Percentiles rank a stretch among this genome's conserved stretches.
Conservation (phyloP, 2,329 filamentous ascomycete genomes). For the Microsporum canis region DNA sequence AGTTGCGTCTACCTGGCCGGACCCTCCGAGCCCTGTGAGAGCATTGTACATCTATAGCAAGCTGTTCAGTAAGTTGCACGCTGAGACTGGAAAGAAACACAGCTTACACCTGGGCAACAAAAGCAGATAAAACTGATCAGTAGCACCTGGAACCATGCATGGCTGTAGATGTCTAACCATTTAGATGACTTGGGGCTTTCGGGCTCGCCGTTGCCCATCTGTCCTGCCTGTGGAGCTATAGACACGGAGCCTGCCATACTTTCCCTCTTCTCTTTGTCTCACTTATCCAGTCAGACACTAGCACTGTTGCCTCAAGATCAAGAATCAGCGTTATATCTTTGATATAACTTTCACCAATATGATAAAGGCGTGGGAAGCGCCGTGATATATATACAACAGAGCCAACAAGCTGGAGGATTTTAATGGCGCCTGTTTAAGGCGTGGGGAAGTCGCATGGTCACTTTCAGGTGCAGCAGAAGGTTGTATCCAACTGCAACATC, state of each 20-base stretch:
- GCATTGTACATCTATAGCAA: constrained; percentile 39
- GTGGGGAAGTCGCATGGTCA: neutral
- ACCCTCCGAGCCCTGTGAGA: constrained; percentile 36
- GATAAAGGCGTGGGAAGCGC: neutral
- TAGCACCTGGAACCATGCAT: constrained; percentile 40
- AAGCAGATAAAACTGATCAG: constrained; percentile 42
- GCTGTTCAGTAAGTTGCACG: neutral
- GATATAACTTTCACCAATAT: too few relatives aligned
- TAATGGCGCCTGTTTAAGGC: neutral
- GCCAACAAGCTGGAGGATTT: neutral
- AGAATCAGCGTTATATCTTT: too few relatives aligned
- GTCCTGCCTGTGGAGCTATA: neutral
- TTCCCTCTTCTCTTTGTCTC: neutral
- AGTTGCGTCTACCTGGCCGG: constrained; percentile 36
- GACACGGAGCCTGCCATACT: neutral
- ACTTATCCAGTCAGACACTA: neutral
- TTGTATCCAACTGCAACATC: neutral
- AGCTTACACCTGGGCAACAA: constrained; percentile 36
- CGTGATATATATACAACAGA: neutral
- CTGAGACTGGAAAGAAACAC: constrained; percentile 3
- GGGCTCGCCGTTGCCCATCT: neutral
- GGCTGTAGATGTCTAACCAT: constrained; percentile 24
- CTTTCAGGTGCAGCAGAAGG: neutral
- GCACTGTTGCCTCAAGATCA: neutral
- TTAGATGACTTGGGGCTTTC: neutral